Evolutionary conservation across 306 rosid genomes (phyloP), one percentile per base, ranked within the genome.

Genomic region (Dalbergia oliveri): DNA sequence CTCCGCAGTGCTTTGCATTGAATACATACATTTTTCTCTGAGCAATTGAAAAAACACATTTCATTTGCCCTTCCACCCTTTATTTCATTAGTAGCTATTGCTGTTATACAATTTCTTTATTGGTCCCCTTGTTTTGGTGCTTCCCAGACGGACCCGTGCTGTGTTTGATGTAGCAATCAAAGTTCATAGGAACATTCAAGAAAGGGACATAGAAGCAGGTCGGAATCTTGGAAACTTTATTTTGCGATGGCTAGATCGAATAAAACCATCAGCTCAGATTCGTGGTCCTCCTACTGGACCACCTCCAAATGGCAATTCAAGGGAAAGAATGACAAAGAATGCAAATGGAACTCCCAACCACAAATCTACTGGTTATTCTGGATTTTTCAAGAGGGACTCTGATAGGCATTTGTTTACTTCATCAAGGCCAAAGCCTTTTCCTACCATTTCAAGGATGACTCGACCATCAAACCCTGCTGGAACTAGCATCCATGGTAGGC

Each of bases 261-360:
- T 89, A 81, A 95, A 95, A 71, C 99, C 99, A 19, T 88, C 97
- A 16, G 99, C 98, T 66, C 88, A 88, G 75, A 93, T 93, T 71
- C 99, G 94, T 0, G 81, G 88, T 33, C 86, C 63, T 9, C 56
- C 78, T 37, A 56, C 62, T 45, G 70, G 54, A 41, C 77, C 79
- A 37, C 75, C 82, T 41, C 35, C 69, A 11, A 43, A 14, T 16
- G 73, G 58, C 43, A 82, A 66, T 81, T 81, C 90, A 8, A 78
- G 77, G 72, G 77, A 62, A 58, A 83, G 62, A 41, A 31, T 23
- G 69, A 79, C 82, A 43, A 90, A 85, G 82, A 84, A 76, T 53
- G 77, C 56, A 66, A 54, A 78, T 59, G 78, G 78, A 33, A 54
- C 82, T 76, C 31, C 89, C 77, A 79, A 71, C 19, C 78, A 60